Percentiles rank a stretch among this genome's conserved stretches.
phyloP scores from a whole-genome alignment of 2,329 filamentous ascomycete genomes.

The Meredithiella fracta region DNA sequence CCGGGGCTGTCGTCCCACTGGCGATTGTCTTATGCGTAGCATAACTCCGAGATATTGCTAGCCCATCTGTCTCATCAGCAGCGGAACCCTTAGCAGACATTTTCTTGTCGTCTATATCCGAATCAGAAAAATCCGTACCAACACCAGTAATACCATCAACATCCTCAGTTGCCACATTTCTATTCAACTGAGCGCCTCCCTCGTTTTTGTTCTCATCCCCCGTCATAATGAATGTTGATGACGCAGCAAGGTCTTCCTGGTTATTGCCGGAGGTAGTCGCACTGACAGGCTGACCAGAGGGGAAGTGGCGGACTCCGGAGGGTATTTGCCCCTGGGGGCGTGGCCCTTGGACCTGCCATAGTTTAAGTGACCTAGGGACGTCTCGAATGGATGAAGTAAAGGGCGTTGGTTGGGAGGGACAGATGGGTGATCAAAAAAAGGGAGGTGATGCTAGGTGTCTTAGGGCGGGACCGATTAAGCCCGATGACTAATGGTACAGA shows the following conservation, averaged over 20 bases:
- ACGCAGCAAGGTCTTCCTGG: background rate
- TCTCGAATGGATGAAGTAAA: background rate
- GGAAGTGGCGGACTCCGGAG: conserved; percentile 9
- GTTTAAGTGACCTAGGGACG: background rate
- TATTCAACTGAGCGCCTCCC: background rate
- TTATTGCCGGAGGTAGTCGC: background rate
- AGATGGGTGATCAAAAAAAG: background rate
- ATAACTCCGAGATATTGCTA: conserved; percentile 32
- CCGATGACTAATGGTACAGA: background rate
- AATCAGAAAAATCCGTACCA: conserved; percentile 1
- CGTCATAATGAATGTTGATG: background rate
- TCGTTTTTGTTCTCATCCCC: background rate
- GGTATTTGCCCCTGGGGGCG: background rate
- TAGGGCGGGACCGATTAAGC: background rate
- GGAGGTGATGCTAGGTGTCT: background rate
- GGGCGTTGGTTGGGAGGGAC: background rate
- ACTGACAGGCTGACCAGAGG: background rate
- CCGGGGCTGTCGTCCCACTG: conserved; percentile 22
- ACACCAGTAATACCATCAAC: conserved; percentile 5
- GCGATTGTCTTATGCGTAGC: conserved; percentile 36
- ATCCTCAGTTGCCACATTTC: background rate
- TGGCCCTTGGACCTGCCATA: conserved; percentile 9
- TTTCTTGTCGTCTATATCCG: conserved; percentile 10
- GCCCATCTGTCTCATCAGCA: conserved; percentile 3
- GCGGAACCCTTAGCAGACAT: conserved; percentile 1